Evolutionary conservation across 352 stramenopile genomes (phyloP).

Genomic region (Aphanomyces invadans): DNA sequence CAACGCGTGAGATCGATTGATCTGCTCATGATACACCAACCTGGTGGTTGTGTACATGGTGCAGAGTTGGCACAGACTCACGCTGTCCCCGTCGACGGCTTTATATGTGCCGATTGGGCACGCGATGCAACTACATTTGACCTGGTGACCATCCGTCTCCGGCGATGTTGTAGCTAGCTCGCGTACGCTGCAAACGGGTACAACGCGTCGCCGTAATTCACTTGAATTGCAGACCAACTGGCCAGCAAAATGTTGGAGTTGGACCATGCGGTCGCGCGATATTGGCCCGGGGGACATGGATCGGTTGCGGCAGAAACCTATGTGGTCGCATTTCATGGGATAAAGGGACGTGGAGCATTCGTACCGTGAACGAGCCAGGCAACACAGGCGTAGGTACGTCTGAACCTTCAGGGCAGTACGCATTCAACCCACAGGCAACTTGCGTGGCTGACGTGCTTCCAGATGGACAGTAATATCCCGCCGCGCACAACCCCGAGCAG

Average conservation of each 20-base stretch:
- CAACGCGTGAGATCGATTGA: too few relatives aligned
- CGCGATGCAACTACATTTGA: conserved; percentile 40
- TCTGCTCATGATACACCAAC: too few relatives aligned
- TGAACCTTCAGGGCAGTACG: conserved; percentile 42
- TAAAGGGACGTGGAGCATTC: conserved; percentile 8
- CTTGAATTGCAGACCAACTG: conserved; percentile 35
- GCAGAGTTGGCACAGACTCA: conserved; percentile 42
- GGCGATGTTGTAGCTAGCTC: too few relatives aligned
- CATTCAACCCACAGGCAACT: conserved; percentile 40
- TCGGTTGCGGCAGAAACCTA: conserved; percentile 24
- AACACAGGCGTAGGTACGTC: conserved; percentile 24
- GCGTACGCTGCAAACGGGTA: conserved; percentile 40
- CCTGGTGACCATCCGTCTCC: background rate
- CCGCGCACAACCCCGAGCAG: conserved; percentile 50
- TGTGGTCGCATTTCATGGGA: background rate
- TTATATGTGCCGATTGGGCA: conserved; percentile 78
- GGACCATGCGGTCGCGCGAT: conserved; percentile 28
- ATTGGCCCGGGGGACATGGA: conserved; percentile 35
- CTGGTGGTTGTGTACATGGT: conserved; percentile 37
- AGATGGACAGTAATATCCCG: conserved; percentile 60
- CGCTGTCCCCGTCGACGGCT: conserved; percentile 34
- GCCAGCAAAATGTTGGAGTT: conserved; percentile 41
- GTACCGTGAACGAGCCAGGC: conserved; percentile 42
- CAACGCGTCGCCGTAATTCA: conserved; percentile 50
- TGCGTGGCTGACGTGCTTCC: conserved; percentile 40